Evolutionary conservation across 2,329 filamentous ascomycete species (phyloP).

Genomic region (Fusarium begoniae): DNA sequence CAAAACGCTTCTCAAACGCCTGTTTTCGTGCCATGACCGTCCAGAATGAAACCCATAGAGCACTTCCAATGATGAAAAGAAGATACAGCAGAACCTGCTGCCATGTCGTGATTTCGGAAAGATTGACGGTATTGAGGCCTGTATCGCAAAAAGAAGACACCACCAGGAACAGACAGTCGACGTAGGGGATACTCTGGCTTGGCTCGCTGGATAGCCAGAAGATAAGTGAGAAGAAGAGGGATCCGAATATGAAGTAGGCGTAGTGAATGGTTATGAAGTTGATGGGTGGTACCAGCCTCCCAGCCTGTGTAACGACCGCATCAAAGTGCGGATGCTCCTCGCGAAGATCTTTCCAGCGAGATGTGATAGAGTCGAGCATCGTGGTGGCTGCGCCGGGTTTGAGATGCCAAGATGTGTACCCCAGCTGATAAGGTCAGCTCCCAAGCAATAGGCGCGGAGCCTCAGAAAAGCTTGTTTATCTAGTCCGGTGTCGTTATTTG

Average conservation of each 20-base stretch:
- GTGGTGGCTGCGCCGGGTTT: neutral
- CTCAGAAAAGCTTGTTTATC: constrained; percentile 1
- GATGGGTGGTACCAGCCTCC: constrained; percentile 51
- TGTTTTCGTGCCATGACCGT: constrained; percentile 69
- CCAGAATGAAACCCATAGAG: constrained; percentile 72
- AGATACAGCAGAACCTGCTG: constrained; percentile 74
- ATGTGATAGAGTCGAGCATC: constrained; percentile 35
- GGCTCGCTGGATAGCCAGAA: constrained; percentile 68
- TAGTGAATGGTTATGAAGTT: constrained; percentile 75
- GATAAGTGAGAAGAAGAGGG: constrained; percentile 65
- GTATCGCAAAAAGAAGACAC: constrained; percentile 74
- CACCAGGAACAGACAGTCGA: constrained; percentile 72
- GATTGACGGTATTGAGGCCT: constrained; percentile 73
- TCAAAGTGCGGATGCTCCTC: constrained; percentile 33
- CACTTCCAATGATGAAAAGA: constrained; percentile 72
- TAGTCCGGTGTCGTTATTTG: constrained; percentile 13
- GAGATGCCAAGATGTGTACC: constrained; percentile 20
- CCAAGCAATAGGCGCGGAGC: constrained; percentile 7
- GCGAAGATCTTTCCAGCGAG: constrained; percentile 35
- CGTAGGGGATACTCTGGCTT: constrained; percentile 62
- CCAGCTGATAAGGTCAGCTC: constrained; percentile 18
- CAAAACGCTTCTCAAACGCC: constrained; percentile 70
- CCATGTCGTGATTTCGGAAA: constrained; percentile 71
- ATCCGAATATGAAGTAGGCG: constrained; percentile 68
- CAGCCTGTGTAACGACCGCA: neutral